Percentiles rank a stretch among this genome's conserved stretches.
Conservation (phyloP, 192 early-diverging fungal genomes). For the Mortierella antarctica region DNA sequence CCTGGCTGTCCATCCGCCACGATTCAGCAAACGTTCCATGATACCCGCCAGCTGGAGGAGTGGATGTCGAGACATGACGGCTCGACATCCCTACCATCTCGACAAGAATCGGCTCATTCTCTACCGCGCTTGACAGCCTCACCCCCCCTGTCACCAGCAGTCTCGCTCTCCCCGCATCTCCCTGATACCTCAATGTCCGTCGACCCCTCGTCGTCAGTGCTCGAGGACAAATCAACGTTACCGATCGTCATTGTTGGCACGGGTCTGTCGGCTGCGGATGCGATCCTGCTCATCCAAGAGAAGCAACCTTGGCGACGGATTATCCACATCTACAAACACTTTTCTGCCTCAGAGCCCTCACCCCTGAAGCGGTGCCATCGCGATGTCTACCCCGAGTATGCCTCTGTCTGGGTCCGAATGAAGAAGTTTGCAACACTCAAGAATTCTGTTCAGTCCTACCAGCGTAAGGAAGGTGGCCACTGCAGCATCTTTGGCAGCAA, state of each 20-base stretch:
- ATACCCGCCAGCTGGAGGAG: constrained; percentile 45
- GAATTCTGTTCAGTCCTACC: constrained; percentile 33
- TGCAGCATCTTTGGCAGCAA: neutral
- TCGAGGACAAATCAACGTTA: neutral
- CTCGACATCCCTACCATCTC: neutral
- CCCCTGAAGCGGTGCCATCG: constrained; percentile 49
- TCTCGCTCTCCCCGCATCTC: neutral
- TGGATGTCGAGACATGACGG: constrained; percentile 35
- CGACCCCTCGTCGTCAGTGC: neutral
- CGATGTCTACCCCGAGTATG: constrained; percentile 50
- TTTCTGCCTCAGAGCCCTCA: constrained; percentile 35
- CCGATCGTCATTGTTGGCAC: constrained; percentile 51
- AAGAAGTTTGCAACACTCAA: constrained; percentile 30
- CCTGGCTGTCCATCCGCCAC: constrained; percentile 5
- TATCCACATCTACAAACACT: constrained; percentile 50
- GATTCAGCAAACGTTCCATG: constrained; percentile 49
- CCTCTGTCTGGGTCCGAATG: constrained; percentile 43
- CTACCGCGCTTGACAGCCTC: neutral
- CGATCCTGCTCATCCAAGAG: constrained; percentile 43
- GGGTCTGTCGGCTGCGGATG: constrained; percentile 49
- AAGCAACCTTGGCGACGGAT: constrained; percentile 47
- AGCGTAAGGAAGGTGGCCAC: neutral
- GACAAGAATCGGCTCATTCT: neutral
- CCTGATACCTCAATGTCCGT: neutral
- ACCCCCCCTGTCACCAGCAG: constrained; percentile 16